Conservation (phyloP, 352 stramenopile genomes). For the Globisporangium irregulare region DNA sequence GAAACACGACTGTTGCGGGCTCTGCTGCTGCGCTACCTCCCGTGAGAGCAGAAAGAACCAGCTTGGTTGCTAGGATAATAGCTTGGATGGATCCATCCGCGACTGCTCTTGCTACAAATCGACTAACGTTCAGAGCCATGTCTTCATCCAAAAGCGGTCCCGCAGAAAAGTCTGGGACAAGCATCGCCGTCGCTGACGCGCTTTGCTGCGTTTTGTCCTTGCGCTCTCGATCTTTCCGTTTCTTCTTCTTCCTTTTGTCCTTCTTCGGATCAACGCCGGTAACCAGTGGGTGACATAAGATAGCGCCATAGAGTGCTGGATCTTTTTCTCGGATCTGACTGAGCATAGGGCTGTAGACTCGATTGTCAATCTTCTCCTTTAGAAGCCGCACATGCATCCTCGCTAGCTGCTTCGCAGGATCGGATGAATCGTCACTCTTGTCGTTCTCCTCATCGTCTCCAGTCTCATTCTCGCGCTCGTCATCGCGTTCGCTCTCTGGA, state of each 20-base stretch:
- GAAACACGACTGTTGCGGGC: slow-evolving; percentile 30
- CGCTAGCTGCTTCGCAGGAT: slow-evolving; percentile 47
- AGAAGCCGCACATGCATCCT: slow-evolving; percentile 54
- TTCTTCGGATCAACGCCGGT: slow-evolving; percentile 74
- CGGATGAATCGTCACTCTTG: slow-evolving; percentile 34
- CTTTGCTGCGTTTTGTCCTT: slow-evolving; percentile 58
- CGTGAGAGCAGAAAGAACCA: slow-evolving; percentile 52
- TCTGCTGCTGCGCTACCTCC: slow-evolving; percentile 15
- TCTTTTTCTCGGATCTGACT: slow-evolving; percentile 75
- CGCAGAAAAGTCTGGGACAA: slow-evolving; percentile 63
- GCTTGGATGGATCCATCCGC: slow-evolving; percentile 74
- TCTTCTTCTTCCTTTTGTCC: slow-evolving; percentile 86
- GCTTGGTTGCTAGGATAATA: slow-evolving; percentile 68
- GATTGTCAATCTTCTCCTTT: slow-evolving; percentile 66
- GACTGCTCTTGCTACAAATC: slow-evolving; percentile 75
- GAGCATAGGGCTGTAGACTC: slow-evolving; percentile 79
- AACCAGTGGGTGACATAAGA: slow-evolving; percentile 81
- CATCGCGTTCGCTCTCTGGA: slow-evolving; percentile 56
- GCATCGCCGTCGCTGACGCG: slow-evolving; percentile 45
- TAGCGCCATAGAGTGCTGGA: slow-evolving; percentile 76
- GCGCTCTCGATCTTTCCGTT: slow-evolving; percentile 75
- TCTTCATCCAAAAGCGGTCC: slow-evolving; percentile 51
- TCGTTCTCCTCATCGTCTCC: slow-evolving; percentile 60
- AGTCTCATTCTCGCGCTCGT: slow-evolving; percentile 52
- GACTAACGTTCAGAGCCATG: slow-evolving; percentile 59